Conservation (phyloP, 257 asterid species). For the Scutellaria galericulata region DNA sequence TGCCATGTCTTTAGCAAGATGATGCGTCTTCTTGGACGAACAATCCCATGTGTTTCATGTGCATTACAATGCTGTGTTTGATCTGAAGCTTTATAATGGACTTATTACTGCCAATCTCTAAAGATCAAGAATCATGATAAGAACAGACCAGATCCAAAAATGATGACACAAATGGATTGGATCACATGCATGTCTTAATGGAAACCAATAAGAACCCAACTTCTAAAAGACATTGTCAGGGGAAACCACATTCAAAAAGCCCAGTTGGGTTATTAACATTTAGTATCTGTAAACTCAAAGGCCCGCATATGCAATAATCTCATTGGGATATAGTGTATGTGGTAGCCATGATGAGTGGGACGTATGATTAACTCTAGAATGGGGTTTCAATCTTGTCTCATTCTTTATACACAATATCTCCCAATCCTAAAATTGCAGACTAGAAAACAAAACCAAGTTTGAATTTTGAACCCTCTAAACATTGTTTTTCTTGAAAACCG, state of each 20-base stretch:
- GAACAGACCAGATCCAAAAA: too few relatives aligned
- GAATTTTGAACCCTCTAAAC: conserved; percentile 34
- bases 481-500: background rate
- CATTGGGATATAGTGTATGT: too few relatives aligned
- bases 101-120: too few relatives aligned
- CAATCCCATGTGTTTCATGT: background rate
- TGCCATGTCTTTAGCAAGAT: background rate
- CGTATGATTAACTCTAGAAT: conserved; percentile 18
- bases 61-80: background rate
- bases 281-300: too few relatives aligned
- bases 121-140: background rate
- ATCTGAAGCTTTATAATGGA: background rate
- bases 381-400: conserved; percentile 24
- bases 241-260: too few relatives aligned
- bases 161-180: too few relatives aligned
- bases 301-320: too few relatives aligned
- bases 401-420: background rate
- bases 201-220: too few relatives aligned
- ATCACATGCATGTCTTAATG: too few relatives aligned
- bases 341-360: background rate
- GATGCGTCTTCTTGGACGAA: background rate
- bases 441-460: conserved; percentile 19
- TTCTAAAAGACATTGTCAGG: too few relatives aligned
- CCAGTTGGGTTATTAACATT: too few relatives aligned
- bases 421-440: conserved; percentile 17